Evolutionary conservation across 2,329 filamentous ascomycete genomes (phyloP).

Genomic region (Diaporthe vexans): DNA sequence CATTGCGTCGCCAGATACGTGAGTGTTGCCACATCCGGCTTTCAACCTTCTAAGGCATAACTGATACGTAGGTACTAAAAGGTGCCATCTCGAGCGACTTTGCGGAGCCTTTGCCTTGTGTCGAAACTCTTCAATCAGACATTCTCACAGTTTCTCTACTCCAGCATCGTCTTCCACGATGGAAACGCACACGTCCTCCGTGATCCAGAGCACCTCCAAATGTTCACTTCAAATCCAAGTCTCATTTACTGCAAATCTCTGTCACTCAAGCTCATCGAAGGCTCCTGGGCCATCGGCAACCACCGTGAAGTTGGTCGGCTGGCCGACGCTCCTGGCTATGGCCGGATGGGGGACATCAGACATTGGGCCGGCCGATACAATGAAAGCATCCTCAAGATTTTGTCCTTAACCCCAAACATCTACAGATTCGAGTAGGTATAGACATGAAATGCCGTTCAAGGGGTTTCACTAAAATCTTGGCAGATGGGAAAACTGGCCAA

Average conservation of each 20-base stretch:
- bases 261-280: conserved; percentile 32
- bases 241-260: conserved; percentile 13
- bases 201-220: not conserved
- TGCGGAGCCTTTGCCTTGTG: conserved; percentile 32
- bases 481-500: conserved; percentile 38
- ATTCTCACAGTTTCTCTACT: conserved; percentile 36
- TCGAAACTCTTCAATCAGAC: conserved; percentile 30
- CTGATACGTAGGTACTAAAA: not conserved
- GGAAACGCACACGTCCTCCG: conserved; percentile 35
- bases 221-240: not conserved
- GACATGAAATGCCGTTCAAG: no score
- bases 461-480: no score
- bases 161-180: conserved; percentile 35
- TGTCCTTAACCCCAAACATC: not conserved
- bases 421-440: conserved; percentile 27
- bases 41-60: not conserved
- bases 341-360: conserved; percentile 27
- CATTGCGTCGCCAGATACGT: conserved; percentile 32
- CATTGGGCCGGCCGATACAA: conserved; percentile 35
- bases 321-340: conserved; percentile 28
- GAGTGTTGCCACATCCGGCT: not conserved
- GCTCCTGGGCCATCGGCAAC: conserved; percentile 34
- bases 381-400: conserved; percentile 19
- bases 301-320: conserved; percentile 35
- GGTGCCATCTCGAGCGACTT: not conserved